phyloP scores from a whole-genome alignment of 495 filamentous ascomycete species.

The Pseudevernia furfuracea region DNA sequence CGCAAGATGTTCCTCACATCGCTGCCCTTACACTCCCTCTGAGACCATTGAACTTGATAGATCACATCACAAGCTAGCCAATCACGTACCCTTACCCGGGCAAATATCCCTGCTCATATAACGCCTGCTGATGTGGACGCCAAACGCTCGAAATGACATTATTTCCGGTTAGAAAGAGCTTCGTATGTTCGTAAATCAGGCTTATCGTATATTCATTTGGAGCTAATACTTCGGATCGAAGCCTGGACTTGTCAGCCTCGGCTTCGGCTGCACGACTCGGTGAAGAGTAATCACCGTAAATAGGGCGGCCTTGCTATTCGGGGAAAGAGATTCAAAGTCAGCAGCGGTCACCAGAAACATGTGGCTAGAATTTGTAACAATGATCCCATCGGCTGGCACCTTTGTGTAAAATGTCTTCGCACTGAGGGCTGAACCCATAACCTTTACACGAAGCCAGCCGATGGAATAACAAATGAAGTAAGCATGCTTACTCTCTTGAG shows the following conservation, averaged over 20 bases:
- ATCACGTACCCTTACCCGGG: background rate
- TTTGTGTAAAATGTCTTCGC: too few species aligned
- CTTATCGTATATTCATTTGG: background rate
- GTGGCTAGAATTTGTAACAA: background rate
- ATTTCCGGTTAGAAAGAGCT: background rate
- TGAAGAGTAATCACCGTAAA: slow-evolving; percentile 29
- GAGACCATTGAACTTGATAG: background rate
- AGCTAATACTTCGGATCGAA: background rate
- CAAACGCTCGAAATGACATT: background rate
- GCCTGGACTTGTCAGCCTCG: background rate
- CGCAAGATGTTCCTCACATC: background rate
- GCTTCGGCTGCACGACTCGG: background rate
- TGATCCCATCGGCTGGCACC: too few species aligned
- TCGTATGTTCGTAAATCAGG: background rate
- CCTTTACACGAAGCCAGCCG: too few species aligned
- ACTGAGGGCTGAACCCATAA: too few species aligned
- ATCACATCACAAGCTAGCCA: background rate
- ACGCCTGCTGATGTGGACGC: background rate
- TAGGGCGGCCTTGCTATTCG: slow-evolving; percentile 31
- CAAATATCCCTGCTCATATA: background rate
- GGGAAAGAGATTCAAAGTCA: slow-evolving; percentile 1
- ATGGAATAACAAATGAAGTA: background rate
- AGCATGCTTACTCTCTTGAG: slow-evolving; percentile 38
- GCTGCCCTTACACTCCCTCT: background rate
- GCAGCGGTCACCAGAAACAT: background rate